Conservation (phyloP, 805 yeast species). For the Kluyveromyces aestuarii region DNA sequence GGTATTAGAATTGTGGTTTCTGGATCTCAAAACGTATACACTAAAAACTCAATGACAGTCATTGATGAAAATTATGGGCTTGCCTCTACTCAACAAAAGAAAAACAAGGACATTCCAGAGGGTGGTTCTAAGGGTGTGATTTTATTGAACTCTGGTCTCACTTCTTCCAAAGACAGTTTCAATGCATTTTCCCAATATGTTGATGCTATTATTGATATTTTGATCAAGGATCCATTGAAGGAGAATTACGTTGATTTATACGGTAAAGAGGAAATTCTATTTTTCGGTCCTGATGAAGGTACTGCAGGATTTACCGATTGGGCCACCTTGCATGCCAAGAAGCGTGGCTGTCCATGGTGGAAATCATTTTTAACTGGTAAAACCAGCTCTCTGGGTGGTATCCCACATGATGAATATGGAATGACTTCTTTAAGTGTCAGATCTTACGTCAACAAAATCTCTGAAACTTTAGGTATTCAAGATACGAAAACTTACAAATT, state of each 20-base stretch:
- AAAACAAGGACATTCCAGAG: conserved; percentile 97
- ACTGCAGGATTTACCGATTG: conserved; percentile 93
- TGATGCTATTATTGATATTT: conserved; percentile 80
- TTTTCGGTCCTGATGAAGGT: conserved; percentile 99
- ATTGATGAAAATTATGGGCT: conserved; percentile 95
- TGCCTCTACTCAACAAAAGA: conserved; percentile 92
- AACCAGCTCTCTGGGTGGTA: conserved; percentile 86
- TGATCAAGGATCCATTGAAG: conserved; percentile 72
- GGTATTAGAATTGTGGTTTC: conserved; percentile 94
- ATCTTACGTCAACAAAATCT: conserved; percentile 80
- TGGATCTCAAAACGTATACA: conserved; percentile 75
- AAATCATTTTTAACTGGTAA: conserved; percentile 97
- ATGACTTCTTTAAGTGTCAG: conserved; percentile 95
- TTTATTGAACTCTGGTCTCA: conserved; percentile 60
- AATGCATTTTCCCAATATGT: conserved; percentile 88
- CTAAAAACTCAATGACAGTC: conserved; percentile 74
- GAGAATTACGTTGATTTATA: conserved; percentile 80
- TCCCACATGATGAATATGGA: conserved; percentile 96
- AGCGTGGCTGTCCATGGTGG: conserved; percentile 96
- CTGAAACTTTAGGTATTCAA: conserved; percentile 60
- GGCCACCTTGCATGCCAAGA: conserved; percentile 92
- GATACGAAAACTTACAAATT: conserved; percentile 60
- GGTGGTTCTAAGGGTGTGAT: conserved; percentile 99
- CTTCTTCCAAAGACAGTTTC: conserved; percentile 68
- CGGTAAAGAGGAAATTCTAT: conserved; percentile 78